These are phyloP conservation scores for Xylaria hypoxylon DNA, from an alignment of 2,329 filamentous ascomycete species.

Conservation along the genomic window DNA sequence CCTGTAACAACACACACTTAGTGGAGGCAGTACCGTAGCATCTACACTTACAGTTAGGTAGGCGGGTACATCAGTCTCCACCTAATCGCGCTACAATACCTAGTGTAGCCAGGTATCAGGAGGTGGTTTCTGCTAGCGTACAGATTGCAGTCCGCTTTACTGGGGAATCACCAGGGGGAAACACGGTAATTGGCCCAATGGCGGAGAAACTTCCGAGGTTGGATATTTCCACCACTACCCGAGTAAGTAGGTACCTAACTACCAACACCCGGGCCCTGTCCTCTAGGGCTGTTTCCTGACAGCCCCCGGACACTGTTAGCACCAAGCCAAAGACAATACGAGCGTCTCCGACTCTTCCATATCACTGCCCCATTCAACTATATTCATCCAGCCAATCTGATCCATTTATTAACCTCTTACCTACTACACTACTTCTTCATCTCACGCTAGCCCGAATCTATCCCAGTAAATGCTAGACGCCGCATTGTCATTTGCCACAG, in stretches of 20 bases:
- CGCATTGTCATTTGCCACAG: constrained; percentile 13
- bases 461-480: constrained; percentile 13
- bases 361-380: background rate
- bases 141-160: background rate
- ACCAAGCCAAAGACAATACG: no score
- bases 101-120: no score
- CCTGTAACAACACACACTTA: no score
- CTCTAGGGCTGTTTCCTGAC: background rate
- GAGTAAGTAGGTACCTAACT: background rate
- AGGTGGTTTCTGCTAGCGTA: background rate
- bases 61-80: no score
- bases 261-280: constrained; percentile 1
- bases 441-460: constrained; percentile 19
- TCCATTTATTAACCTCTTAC: constrained; percentile 8
- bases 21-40: no score
- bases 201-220: constrained; percentile 8
- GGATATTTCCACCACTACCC: background rate
- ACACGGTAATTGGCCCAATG: background rate
- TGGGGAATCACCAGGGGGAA: background rate
- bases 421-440: constrained; percentile 16
- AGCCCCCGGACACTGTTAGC: no score
- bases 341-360: no score
- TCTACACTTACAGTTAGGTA: background rate
- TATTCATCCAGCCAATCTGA: constrained; percentile 8
- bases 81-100: background rate